Evolutionary conservation across 257 asterid species (phyloP), one percentile per base, ranked within the genome.

Genomic region (Nicotiana benthamiana): DNA sequence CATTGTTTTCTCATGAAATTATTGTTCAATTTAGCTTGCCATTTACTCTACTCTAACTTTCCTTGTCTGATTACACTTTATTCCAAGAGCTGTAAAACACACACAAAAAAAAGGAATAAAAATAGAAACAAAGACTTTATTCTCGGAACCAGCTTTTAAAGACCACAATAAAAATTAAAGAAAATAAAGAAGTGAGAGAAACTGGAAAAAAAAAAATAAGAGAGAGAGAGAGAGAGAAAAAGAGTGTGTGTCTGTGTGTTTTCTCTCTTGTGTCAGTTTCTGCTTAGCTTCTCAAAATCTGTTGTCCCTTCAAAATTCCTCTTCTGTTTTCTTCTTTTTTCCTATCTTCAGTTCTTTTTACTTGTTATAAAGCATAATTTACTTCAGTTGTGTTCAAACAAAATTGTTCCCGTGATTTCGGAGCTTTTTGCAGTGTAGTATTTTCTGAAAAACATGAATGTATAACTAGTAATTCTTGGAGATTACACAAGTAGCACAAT

Each of bases 231-330:
- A 27, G 30, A 0, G 6, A 24, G 22, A 72, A n/a, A 70, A 17
- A 20, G 36, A 12, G 77, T 70, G 77, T 6, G 61, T 74, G 79
- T 74, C 26, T 26, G 2, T 48, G 77, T 72, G 56, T 74, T 74
- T 48, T 48, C 61, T 74, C 22, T 48, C 62, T 48, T 26, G 52
- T 48, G 79, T 74, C 79, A 48, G 79, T 74, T 74, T 74, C 62
- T 48, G 16, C 16, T 74, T 16, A 51, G 36, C 60, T 74, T 74
- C 78, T 72, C 60, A 72, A 56, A 46, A 24, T 46, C 32, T 46
- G 6, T 22, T 40, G 79, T 74, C 79, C 79, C 79, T 48, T 74
- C 79, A 48, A 24, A 17, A 74, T 74, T 48, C 79, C 61, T 43
- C 43, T 28, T 62, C 34, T 61, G 17, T 48, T 74, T 6, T 74